phyloP scores from a whole-genome alignment of 164 flowering plant species.

The Umbilicus rupestris region DNA sequence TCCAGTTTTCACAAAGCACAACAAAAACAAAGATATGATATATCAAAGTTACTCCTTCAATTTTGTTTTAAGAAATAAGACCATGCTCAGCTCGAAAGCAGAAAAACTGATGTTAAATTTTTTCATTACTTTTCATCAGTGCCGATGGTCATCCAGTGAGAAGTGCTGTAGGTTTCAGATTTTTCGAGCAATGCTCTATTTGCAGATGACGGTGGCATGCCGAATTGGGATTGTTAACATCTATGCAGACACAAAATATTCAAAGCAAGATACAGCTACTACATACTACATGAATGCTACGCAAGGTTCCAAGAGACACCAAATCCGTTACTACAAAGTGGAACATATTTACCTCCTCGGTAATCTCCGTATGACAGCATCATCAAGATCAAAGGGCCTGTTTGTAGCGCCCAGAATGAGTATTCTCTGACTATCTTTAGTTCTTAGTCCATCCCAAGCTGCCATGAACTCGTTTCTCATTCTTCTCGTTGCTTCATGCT shows the following conservation, averaged over 20 bases:
- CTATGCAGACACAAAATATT: too few relatives aligned
- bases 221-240: too few relatives aligned
- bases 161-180: too few relatives aligned
- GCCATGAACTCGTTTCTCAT: constrained; percentile 99
- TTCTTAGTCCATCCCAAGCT: constrained; percentile 98
- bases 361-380: constrained; percentile 95
- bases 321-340: not conserved
- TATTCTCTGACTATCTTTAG: constrained; percentile 94
- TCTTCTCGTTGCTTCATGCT: constrained; percentile 98
- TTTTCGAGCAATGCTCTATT: too few relatives aligned
- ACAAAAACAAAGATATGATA: not conserved
- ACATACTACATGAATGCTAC: too few relatives aligned
- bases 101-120: not conserved
- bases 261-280: not conserved
- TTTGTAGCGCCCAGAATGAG: constrained; percentile 97
- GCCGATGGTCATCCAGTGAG: too few relatives aligned
- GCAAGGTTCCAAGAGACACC: too few relatives aligned
- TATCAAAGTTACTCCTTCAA: too few relatives aligned
- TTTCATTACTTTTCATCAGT: too few relatives aligned
- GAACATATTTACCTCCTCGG: constrained; percentile 71
- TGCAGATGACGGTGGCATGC: too few relatives aligned
- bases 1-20: not conserved
- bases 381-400: constrained; percentile 98
- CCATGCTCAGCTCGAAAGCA: not conserved
- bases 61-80: not conserved